phyloP scores from a whole-genome alignment of 2,329 filamentous ascomycete species.

The Aureobasidium sp. region DNA sequence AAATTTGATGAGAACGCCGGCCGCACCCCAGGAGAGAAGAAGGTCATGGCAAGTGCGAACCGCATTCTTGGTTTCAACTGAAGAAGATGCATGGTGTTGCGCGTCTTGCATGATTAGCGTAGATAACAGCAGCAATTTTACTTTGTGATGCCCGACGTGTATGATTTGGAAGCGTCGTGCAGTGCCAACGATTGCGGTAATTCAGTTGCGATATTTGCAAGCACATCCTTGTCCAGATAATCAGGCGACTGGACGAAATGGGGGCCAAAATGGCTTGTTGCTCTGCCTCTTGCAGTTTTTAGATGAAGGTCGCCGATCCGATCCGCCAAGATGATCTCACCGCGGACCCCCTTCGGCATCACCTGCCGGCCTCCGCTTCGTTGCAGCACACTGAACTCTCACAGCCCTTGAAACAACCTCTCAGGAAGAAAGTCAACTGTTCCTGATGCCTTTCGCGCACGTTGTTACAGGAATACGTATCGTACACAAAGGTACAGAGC shows the following conservation, averaged over 20 bases:
- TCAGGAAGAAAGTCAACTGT: too few species aligned
- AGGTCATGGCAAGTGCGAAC: constrained; percentile 12
- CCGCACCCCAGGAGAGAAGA: constrained; percentile 11
- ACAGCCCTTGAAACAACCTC: not conserved
- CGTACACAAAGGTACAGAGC: not conserved
- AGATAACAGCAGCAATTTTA: not conserved
- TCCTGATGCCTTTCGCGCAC: not conserved
- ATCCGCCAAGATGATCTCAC: not conserved
- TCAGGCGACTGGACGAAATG: not conserved
- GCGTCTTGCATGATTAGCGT: not conserved
- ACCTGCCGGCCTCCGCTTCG: not conserved
- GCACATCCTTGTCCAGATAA: not conserved
- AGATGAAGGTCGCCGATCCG: not conserved
- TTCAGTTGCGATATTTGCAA: not conserved
- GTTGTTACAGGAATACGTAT: not conserved
- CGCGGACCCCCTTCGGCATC: not conserved
- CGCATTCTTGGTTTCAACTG: constrained; percentile 9
- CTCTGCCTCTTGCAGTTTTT: not conserved
- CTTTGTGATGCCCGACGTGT: not conserved
- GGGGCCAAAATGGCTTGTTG: not conserved
- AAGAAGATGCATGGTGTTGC: not conserved
- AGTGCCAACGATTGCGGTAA: too few species aligned
- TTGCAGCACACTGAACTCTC: not conserved
- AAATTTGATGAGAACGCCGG: not conserved
- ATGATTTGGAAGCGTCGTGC: not conserved